These are phyloP conservation scores for Neurospora sublineolata DNA, from an alignment of 495 filamentous ascomycete species.

Conservation along the genomic window DNA sequence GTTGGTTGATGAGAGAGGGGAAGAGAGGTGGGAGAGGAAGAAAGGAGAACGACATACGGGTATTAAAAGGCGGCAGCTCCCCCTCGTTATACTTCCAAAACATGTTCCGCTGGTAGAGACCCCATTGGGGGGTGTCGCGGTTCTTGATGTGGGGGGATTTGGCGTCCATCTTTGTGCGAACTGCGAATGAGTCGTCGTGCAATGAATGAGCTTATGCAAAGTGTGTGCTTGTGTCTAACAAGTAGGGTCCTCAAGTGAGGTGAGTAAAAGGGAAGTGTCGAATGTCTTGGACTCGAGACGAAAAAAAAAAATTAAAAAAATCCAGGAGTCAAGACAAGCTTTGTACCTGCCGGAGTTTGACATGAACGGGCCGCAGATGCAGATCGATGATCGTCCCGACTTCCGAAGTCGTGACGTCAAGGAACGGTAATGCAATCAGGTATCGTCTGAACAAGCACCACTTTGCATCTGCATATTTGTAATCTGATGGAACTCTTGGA, in stretches of 20 bases:
- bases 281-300: background rate
- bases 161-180: constrained; percentile 26
- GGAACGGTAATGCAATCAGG: background rate
- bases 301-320: background rate
- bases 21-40: background rate
- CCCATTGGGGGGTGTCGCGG: constrained; percentile 49
- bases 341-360: background rate
- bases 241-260: too few relatives aligned
- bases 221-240: too few relatives aligned
- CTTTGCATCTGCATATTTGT: background rate
- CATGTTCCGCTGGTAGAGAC: constrained; percentile 49
- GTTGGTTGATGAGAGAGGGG: background rate
- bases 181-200: too few relatives aligned
- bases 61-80: background rate
- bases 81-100: constrained; percentile 43
- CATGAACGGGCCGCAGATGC: background rate
- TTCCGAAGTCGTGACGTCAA: background rate
- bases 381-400: background rate
- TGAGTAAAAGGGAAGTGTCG: too few relatives aligned
- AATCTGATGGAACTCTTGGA: background rate
- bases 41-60: background rate
- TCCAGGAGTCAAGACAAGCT: background rate
- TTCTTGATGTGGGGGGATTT: constrained; percentile 45
- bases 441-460: background rate
- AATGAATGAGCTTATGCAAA: too few relatives aligned